These are phyloP conservation scores for Clonostachys rhizophaga DNA, from an alignment of 2,329 filamentous ascomycete species.

Conservation along the genomic window DNA sequence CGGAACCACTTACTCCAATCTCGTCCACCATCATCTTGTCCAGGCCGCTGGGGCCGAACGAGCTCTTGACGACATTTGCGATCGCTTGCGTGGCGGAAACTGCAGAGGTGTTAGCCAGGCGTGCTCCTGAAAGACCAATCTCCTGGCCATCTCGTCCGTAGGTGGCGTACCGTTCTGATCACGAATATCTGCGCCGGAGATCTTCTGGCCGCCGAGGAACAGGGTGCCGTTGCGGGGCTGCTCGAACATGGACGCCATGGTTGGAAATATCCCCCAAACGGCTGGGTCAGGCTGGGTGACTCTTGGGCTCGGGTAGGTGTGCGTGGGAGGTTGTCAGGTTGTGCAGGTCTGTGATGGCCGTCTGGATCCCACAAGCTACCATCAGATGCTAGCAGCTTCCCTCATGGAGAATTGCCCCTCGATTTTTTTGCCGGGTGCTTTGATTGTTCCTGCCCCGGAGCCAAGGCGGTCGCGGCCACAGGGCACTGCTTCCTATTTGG, in stretches of 20 bases:
- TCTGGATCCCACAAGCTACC: too few species aligned
- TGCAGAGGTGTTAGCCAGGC: neutral
- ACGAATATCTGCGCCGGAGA: constrained; percentile 91
- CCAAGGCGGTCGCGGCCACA: neutral
- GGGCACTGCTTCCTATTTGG: too few species aligned
- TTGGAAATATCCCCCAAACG: constrained; percentile 6
- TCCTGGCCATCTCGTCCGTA: neutral
- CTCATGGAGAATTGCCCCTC: constrained; percentile 11
- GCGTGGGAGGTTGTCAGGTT: neutral
- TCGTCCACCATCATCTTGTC: constrained; percentile 99
- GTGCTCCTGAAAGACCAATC: neutral
- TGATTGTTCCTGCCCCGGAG: constrained; percentile 17
- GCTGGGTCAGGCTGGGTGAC: too few species aligned
- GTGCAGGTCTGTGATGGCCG: neutral
- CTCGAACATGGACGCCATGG: constrained; percentile 94
- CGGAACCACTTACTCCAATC: constrained; percentile 67
- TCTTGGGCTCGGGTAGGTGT: too few species aligned
- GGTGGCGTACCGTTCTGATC: constrained; percentile 78
- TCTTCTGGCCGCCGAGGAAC: constrained; percentile 96
- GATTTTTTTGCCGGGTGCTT: constrained; percentile 16
- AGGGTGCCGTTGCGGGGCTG: constrained; percentile 92
- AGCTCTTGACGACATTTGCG: constrained; percentile 98
- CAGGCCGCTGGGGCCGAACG: constrained; percentile 91
- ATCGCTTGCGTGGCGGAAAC: constrained; percentile 95
- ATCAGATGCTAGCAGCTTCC: neutral